Evolutionary conservation across 2,329 filamentous ascomycete species (phyloP).

Genomic region (Domatiomyces catenatus): DNA sequence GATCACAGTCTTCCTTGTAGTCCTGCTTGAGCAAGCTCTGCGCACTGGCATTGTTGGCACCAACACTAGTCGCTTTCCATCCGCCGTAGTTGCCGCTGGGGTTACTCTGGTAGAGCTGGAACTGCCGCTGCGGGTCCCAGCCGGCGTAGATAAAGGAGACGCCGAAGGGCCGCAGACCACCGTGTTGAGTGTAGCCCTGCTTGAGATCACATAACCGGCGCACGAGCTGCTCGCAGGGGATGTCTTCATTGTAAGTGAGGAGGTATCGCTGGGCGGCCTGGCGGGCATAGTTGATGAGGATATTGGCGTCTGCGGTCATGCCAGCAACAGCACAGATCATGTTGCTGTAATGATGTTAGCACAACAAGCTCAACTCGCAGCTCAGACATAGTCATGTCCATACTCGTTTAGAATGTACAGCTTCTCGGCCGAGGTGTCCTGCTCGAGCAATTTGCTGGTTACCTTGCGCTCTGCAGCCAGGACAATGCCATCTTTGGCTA

Average conservation of each 20-base stretch:
- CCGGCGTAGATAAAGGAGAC: constrained; percentile 99
- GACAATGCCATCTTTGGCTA: constrained; percentile 96
- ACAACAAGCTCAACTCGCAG: neutral
- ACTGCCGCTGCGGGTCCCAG: constrained; percentile 88
- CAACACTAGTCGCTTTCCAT: constrained; percentile 97
- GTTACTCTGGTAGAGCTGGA: constrained; percentile 98
- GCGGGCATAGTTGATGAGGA: constrained; percentile 98
- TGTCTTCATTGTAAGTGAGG: constrained; percentile 98
- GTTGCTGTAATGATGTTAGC: constrained; percentile 47
- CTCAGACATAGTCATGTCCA: constrained; percentile 20
- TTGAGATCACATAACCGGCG: constrained; percentile 93
- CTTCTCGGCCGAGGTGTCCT: constrained; percentile 99
- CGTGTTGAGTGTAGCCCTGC: constrained; percentile 98
- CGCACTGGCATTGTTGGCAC: constrained; percentile 94
- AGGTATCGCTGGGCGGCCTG: constrained; percentile 95
- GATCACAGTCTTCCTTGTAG: constrained; percentile 93
- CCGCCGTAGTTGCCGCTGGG: constrained; percentile 97
- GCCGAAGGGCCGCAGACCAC: constrained; percentile 92
- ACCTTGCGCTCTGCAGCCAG: constrained; percentile 97
- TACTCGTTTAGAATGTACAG: constrained; percentile 98
- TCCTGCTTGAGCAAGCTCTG: constrained; percentile 97
- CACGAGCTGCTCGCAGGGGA: constrained; percentile 96
- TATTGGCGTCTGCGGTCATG: constrained; percentile 99
- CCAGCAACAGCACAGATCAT: constrained; percentile 99
- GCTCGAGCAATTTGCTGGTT: constrained; percentile 95